Base-by-base conservation (phyloP, 495 filamentous ascomycete species). In the Penicillium psychrofluorescens region DNA sequence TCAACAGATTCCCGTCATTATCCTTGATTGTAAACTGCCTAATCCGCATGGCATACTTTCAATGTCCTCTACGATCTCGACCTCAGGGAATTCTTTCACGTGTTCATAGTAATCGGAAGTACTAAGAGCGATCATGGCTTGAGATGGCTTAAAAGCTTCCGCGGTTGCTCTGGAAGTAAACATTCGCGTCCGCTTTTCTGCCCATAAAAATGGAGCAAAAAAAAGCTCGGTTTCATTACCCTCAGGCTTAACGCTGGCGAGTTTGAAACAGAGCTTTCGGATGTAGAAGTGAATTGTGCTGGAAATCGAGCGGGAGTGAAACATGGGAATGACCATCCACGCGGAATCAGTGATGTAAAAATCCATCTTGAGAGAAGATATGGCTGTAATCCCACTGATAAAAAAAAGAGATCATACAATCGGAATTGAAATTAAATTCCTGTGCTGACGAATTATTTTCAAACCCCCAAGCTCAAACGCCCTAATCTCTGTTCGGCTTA, bases 311-410 rank as follows among this genome's bases (percentile, higher is more conserved):
- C 37, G 36, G 10, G 44, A 46, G 15, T 40, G 29, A 13, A 41
- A 46, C 44, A 46, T 41, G 27, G 44, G 44, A n/a, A 46, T 46
- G 4, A 41, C 44, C 22, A 41, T 46, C 44, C 44, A 46, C 27
- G 44, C 44, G 5, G 44, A 41, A n/a, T 46, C 40, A 13, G 31
- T 13, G 10, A 35, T 29, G 1, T 8, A n/a, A 41, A 8, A 31
- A 15, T 13, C 31, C 37, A 40, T 40, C 12, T 29, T 28, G 15
- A 22, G 11, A 12, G 14, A 6, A 22, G 2, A 22, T 3, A 22
- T 22, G 22, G 4, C 22, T 4, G 22, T 22, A 22, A 4, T 4
- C 4, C 22, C 3, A 22, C 3, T 22, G 22, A 22, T 22, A 22
- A 6, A 22, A 22, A 4, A 22, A 6, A 4, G 4, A 22, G 2